Conservation (phyloP, 345 rosid genomes). For the Sisymbrium irio region DNA sequence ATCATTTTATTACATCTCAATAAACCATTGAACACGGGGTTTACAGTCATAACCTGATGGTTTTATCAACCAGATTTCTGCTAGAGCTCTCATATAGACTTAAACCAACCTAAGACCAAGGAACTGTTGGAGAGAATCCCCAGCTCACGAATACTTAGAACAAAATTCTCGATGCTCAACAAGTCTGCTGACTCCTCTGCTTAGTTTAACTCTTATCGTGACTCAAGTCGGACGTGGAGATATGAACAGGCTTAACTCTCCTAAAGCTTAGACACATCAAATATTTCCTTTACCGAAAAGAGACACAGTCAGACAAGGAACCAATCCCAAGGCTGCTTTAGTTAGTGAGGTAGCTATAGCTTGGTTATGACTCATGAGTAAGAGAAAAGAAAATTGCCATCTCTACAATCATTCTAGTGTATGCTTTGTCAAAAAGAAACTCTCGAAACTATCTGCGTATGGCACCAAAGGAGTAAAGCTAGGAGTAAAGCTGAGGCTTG, state of each 20-base stretch:
- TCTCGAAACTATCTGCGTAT: conserved; percentile 26
- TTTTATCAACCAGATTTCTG: neutral
- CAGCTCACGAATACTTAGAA: neutral
- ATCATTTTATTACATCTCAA: neutral
- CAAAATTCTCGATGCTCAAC: neutral
- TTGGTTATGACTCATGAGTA: conserved; percentile 1
- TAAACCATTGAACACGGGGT: neutral
- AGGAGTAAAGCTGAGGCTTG: conserved; percentile 24
- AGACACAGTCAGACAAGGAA: neutral
- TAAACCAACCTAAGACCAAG: neutral
- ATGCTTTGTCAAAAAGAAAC: conserved; percentile 24
- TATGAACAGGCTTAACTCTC: neutral
- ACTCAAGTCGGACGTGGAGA: neutral
- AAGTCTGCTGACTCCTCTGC: neutral
- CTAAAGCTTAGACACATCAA: neutral
- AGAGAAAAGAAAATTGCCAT: conserved; percentile 4
- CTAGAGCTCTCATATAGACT: neutral
- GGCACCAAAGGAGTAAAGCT: conserved; percentile 25
- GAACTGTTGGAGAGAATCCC: neutral
- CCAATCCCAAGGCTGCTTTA: conserved; percentile 6
- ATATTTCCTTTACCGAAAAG: neutral
- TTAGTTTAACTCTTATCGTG: neutral
- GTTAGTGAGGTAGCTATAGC: conserved; percentile 22
- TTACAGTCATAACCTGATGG: neutral
- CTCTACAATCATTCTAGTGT: conserved; percentile 13